These are phyloP conservation scores for Trametes elegans DNA, from an alignment of 768 basidiomycete species.

Conservation along the genomic window DNA sequence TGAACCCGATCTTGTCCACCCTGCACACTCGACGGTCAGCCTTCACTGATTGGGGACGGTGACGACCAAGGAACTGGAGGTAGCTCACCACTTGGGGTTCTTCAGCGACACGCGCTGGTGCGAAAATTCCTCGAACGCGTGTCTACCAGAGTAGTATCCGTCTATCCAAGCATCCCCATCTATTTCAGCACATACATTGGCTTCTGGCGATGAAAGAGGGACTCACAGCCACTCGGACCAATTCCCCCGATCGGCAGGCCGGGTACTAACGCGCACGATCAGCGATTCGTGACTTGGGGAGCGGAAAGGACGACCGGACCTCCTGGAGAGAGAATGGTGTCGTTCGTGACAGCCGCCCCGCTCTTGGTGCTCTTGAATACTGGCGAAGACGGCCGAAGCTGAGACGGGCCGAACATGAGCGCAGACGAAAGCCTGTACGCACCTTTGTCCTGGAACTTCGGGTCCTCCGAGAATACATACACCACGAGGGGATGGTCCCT, in stretches of 20 bases:
- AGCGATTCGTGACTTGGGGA: neutral
- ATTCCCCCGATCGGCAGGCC: slow-evolving; percentile 74
- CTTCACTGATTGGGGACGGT: neutral
- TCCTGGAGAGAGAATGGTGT: slow-evolving; percentile 56
- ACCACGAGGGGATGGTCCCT: slow-evolving; percentile 75
- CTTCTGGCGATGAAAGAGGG: slow-evolving; percentile 25
- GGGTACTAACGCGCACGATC: slow-evolving; percentile 36
- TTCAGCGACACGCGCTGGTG: slow-evolving; percentile 60
- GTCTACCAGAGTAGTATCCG: slow-evolving; percentile 72
- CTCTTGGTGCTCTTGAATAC: slow-evolving; percentile 71
- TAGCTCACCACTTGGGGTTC: slow-evolving; percentile 39
- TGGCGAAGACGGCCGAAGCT: slow-evolving; percentile 26
- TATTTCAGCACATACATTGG: neutral
- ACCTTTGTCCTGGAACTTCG: slow-evolving; percentile 62
- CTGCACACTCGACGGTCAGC: slow-evolving; percentile 28
- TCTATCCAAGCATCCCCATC: too few species aligned
- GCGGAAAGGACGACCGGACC: slow-evolving; percentile 37
- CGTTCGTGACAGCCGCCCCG: slow-evolving; percentile 72
- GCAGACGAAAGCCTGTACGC: too few species aligned
- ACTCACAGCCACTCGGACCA: slow-evolving; percentile 64
- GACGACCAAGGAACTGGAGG: too few species aligned
- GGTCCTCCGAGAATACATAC: slow-evolving; percentile 71
- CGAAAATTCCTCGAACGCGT: slow-evolving; percentile 74
- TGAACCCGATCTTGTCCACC: slow-evolving; percentile 33
- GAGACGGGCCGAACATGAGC: neutral